Evolutionary conservation across 2,329 filamentous ascomycete genomes (phyloP), one percentile per base, ranked within the genome.

Genomic region (Fusarium falciforme): DNA sequence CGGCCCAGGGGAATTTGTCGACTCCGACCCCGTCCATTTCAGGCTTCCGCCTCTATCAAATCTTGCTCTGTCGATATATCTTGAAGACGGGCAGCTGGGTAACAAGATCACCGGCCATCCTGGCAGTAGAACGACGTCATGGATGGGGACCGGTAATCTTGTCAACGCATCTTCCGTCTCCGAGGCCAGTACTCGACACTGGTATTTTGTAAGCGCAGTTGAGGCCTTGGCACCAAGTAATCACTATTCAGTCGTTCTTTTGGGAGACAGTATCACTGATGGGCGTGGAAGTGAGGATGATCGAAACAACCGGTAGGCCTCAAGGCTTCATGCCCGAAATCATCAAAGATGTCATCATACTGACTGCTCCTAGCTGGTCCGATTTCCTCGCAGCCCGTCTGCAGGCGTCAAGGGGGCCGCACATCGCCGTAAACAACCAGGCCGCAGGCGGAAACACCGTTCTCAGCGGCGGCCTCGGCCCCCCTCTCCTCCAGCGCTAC

Each of bases 271-370:
- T 5, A 68, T 73, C 27, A 73, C 71, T 7, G 71, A 73, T 14
- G 71, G 71, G 3, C 67, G 71, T 2, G 71, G 71, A n/a, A 73
- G 71, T 16, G 71, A 69, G 1, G 71, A 74, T 17, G 71, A 73
- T 12, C 27, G 58, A 0, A 73, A 73, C 1, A 72, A 71, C 29
- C 67, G 71, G 71, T 66, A 29, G 33, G n/a, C 20, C 4, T 57
- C 22, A 8, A 29, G 29, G 14, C 20, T 27, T 27, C 33, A 8
- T 17, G 52, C 22, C 29, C 17, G 5, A 31, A 9, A 55, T 35
- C 8, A 25, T 27, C 16, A 11, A 49, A 29, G 44, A n/a, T 5
- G 2, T 1, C 0, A 33, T 55, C 10, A 49, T 20, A 25, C 49
- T 74, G 0, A 73, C 31, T 16, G 1, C 1, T 1, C 11, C 0